Evolutionary conservation across 306 rosid genomes (phyloP), one percentile per base, ranked within the genome.

Genomic region (Lathyrus aphaca): DNA sequence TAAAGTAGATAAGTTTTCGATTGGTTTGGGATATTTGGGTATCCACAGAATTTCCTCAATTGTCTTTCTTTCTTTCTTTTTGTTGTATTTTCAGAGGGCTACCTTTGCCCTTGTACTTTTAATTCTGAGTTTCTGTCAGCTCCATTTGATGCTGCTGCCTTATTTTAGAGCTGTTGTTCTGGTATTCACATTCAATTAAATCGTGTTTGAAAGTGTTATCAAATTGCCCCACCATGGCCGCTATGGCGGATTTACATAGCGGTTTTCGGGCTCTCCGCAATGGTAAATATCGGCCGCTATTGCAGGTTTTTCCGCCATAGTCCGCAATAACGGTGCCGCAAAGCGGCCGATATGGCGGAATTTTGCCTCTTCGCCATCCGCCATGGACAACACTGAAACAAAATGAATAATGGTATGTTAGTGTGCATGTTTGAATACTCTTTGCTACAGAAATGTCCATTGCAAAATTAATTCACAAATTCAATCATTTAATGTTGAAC

Each of bases 391-490:
- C n/a, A n/a, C n/a, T n/a, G n/a, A 65, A 69, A 53, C 15, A 32
- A 63, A 49, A 45, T 59, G 45, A 29, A 50, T 64, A 66, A 53
- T 27, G 42, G 38, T 60, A 37, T 17, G 3, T 44, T 13, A 51
- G 21, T 63, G 4, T 68, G 55, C 74, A 73, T 71, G 44, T 67
- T 61, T 71, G 64, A 66, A 45, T 49, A 69, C 23, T 21, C 16
- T 62, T 54, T 68, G 14, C 27, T 15, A 40, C n/a, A 45, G 57
- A 50, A 58, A 60, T 21, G 35, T 55, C 12, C 50, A 69, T 70
- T 71, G 32, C 50, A 42, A 69, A 23, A 74, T 74, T 59, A 30
- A 11, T 74, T 39, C n/a, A 38, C 44, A 38, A 59, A 65, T 48
- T 65, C 46, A 39, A 74, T 71, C 50, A 46, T 53, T 38, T 56